Conservation (phyloP, 768 basidiomycete genomes). For the Crassisporium funariophilum region DNA sequence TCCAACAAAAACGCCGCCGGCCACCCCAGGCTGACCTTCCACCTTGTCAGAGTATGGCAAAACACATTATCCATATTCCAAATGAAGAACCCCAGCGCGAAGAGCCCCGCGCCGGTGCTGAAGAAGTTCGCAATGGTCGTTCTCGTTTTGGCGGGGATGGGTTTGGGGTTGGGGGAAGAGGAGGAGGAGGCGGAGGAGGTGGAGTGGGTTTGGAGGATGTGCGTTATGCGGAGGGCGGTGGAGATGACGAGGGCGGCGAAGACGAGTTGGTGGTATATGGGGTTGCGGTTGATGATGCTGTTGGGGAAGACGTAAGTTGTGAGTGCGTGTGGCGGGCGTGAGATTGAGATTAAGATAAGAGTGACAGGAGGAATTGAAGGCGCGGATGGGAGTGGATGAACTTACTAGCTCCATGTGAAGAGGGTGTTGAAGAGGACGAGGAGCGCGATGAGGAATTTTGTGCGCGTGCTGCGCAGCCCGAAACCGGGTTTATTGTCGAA, state of each 20-base stretch:
- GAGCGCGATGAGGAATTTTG: conserved; percentile 39
- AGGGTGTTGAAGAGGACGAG: conserved; percentile 53
- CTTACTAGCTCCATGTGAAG: conserved; percentile 79
- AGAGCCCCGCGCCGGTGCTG: conserved; percentile 53
- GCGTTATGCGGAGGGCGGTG: conserved; percentile 47
- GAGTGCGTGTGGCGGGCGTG: neutral
- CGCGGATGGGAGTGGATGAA: conserved; percentile 14
- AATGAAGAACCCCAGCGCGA: conserved; percentile 65
- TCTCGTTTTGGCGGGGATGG: conserved; percentile 47
- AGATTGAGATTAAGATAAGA: conserved; percentile 5
- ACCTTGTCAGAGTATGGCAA: conserved; percentile 56
- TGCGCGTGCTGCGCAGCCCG: conserved; percentile 35
- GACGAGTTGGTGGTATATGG: conserved; percentile 77
- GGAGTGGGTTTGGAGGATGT: conserved; percentile 52
- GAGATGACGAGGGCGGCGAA: conserved; percentile 62
- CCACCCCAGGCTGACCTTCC: conserved; percentile 63
- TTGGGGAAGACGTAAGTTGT: neutral
- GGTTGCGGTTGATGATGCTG: conserved; percentile 71
- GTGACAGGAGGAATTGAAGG: neutral
- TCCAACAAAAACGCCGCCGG: conserved; percentile 68
- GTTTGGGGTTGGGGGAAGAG: too few species aligned
- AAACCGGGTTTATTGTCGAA: conserved; percentile 62
- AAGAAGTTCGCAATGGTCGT: conserved; percentile 46
- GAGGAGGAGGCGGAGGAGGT: too few species aligned
- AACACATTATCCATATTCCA: conserved; percentile 86